Percentiles rank a stretch among this genome's conserved stretches.
Evolutionary conservation across 495 filamentous ascomycete species (phyloP).

Genomic region (Penicilliopsis zonata): DNA sequence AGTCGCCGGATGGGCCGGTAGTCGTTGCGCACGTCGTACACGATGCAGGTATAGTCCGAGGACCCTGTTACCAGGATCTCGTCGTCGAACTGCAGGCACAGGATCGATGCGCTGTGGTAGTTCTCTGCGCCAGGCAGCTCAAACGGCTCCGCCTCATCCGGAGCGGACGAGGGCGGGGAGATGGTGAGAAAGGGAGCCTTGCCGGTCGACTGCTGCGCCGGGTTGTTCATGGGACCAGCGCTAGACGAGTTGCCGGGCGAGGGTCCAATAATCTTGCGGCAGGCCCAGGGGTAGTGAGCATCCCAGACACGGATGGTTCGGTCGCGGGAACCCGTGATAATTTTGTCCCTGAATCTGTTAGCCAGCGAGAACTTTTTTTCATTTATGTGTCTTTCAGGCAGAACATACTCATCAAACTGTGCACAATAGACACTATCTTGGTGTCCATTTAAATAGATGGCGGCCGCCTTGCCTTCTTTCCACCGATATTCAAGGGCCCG

Average conservation of each 20-base stretch:
- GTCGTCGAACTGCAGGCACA: slow-evolving; percentile 91
- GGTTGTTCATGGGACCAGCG: slow-evolving; percentile 23
- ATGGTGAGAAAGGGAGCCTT: slow-evolving; percentile 36
- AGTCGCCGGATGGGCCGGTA: slow-evolving; percentile 73
- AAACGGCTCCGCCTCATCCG: no score
- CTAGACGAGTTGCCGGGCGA: slow-evolving; percentile 14
- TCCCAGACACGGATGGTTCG: slow-evolving; percentile 94
- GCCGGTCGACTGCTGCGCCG: slow-evolving; percentile 22
- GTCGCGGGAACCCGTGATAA: slow-evolving; percentile 93
- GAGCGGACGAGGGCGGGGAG: slow-evolving; percentile 25
- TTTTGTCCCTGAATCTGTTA: slow-evolving; percentile 52
- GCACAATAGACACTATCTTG: slow-evolving; percentile 92
- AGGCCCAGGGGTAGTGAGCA: slow-evolving; percentile 66
- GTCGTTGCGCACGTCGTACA: slow-evolving; percentile 69
- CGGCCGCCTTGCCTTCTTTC: slow-evolving; percentile 62
- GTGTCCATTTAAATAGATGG: slow-evolving; percentile 85
- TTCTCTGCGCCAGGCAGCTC: no score
- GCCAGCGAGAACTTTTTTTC: not conserved
- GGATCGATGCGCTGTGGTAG: slow-evolving; percentile 78
- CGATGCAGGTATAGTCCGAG: slow-evolving; percentile 81
- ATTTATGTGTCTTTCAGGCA: not conserved
- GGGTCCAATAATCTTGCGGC: slow-evolving; percentile 65
- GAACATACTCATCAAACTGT: slow-evolving; percentile 85
- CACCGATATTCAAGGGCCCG: slow-evolving; percentile 65
- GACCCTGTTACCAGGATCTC: slow-evolving; percentile 89